Conservation (phyloP, 352 stramenopile genomes). For the Halophytophthora polymorphica region DNA sequence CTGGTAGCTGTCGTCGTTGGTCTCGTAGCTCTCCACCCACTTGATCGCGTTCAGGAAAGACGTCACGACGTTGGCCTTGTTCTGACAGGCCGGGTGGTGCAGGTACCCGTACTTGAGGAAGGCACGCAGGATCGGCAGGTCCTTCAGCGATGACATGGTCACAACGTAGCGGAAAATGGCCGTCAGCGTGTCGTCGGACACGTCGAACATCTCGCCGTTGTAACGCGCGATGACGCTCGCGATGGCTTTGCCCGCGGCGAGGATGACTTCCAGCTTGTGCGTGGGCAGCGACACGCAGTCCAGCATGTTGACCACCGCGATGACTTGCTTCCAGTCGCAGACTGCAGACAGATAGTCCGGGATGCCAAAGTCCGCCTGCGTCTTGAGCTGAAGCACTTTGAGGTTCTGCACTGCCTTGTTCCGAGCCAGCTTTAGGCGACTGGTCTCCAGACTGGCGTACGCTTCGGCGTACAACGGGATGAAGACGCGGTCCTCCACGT, state of each 20-base stretch:
- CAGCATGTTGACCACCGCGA: slow-evolving; percentile 55
- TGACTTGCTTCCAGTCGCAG: slow-evolving; percentile 54
- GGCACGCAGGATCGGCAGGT: slow-evolving; percentile 45
- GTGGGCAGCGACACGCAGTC: slow-evolving; percentile 78
- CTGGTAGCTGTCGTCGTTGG: slow-evolving; percentile 26
- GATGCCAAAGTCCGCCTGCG: slow-evolving; percentile 62
- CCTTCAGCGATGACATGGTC: slow-evolving; percentile 55
- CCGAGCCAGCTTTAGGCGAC: slow-evolving; percentile 31
- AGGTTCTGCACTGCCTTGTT: slow-evolving; percentile 41
- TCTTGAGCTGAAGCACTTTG: slow-evolving; percentile 57
- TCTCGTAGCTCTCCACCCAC: slow-evolving; percentile 70
- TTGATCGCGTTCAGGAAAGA: slow-evolving; percentile 77
- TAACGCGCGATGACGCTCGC: slow-evolving; percentile 43
- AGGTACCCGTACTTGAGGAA: slow-evolving; percentile 63
- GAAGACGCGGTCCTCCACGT: slow-evolving; percentile 83
- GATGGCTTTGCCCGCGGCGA: slow-evolving; percentile 52
- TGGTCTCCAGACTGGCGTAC: slow-evolving; percentile 57
- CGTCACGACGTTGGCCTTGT: slow-evolving; percentile 49
- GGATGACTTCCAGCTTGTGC: slow-evolving; percentile 80
- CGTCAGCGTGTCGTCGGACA: slow-evolving; percentile 57
- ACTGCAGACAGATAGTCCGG: slow-evolving; percentile 52
- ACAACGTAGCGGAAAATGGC: slow-evolving; percentile 70
- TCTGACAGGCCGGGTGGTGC: slow-evolving; percentile 70
- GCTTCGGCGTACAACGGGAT: slow-evolving; percentile 46
- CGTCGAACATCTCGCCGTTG: slow-evolving; percentile 55